A percentile compares a stretch with the other conserved stretches of the same genome.
phyloP scores from a whole-genome alignment of 2,329 filamentous ascomycete species.

The Didymella pinodella region DNA sequence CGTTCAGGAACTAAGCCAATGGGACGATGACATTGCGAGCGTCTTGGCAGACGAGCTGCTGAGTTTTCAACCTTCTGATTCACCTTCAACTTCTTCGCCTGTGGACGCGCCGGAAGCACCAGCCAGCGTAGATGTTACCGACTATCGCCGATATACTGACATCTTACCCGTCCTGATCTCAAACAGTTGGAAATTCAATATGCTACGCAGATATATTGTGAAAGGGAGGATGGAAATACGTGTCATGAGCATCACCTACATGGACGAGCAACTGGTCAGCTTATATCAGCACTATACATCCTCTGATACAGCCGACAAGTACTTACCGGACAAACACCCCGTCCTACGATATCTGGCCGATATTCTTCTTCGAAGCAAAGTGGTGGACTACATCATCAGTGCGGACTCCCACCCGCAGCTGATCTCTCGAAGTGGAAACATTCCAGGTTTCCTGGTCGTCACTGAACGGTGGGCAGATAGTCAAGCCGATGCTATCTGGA shows the following conservation, averaged over 20 bases:
- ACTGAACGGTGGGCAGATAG: slow-evolving; percentile 74
- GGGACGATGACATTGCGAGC: slow-evolving; percentile 35
- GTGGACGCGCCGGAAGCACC: slow-evolving; percentile 6
- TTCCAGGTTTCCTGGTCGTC: slow-evolving; percentile 85
- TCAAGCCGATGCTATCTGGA: slow-evolving; percentile 85
- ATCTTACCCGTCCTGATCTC: slow-evolving; percentile 62
- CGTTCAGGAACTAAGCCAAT: slow-evolving; percentile 38
- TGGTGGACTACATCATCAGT: slow-evolving; percentile 88
- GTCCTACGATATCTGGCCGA: slow-evolving; percentile 73
- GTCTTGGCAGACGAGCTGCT: slow-evolving; percentile 38
- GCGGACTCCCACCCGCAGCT: slow-evolving; percentile 92
- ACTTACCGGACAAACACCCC: slow-evolving; percentile 51
- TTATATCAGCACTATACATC: slow-evolving; percentile 62
- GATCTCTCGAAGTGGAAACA: slow-evolving; percentile 80
- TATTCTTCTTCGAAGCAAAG: slow-evolving; percentile 72
- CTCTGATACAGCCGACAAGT: slow-evolving; percentile 43
- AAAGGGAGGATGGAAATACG: slow-evolving; percentile 92
- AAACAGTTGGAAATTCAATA: slow-evolving; percentile 73
- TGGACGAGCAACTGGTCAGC: slow-evolving; percentile 74
- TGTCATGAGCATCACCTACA: slow-evolving; percentile 76
- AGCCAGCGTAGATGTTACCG: slow-evolving; percentile 3
- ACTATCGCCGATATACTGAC: slow-evolving; percentile 38
- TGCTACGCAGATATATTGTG: slow-evolving; percentile 75
- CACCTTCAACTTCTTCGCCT: slow-evolving; percentile 30
- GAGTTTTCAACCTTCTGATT: slow-evolving; percentile 34